Evolutionary conservation across 129 eudicot genomes (phyloP).

Genomic region (Kitagawia praeruptora): DNA sequence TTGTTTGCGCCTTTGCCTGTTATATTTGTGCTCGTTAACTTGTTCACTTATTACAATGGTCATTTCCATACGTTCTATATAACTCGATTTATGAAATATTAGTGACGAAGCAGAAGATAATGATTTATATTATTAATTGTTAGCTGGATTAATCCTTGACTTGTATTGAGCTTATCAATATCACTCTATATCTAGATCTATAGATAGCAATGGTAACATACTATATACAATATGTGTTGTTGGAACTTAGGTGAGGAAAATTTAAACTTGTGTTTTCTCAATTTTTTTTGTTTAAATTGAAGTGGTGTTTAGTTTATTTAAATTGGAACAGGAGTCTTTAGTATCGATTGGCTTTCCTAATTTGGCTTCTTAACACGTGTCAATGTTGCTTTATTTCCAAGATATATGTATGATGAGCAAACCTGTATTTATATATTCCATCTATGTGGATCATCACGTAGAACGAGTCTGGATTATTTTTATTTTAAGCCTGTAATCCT

Average conservation of each 20-base stretch:
- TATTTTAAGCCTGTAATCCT: not conserved
- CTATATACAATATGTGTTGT: not conserved
- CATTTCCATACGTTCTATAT: not conserved
- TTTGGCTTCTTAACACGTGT: not conserved
- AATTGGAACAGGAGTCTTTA: not conserved
- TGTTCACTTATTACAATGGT: not conserved
- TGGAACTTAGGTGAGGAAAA: not conserved
- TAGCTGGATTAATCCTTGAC: not conserved
- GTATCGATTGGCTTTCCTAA: not conserved
- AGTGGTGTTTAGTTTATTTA: not conserved
- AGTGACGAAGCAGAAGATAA: not conserved
- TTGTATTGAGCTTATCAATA: not conserved
- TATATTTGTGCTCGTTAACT: not conserved
- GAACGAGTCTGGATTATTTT: not conserved
- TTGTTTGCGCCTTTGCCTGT: not conserved
- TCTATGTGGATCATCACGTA: not conserved
- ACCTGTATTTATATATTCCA: not conserved
- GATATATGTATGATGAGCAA: not conserved
- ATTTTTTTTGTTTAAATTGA: not conserved
- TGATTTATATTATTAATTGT: not conserved
- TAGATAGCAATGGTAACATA: not conserved
- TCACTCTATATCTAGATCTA: not conserved
- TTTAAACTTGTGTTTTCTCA: not conserved
- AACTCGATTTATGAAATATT: not conserved
- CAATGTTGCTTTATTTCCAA: not conserved